These are phyloP conservation scores for Xylaria nigripes DNA, from an alignment of 495 filamentous ascomycete species.

Conservation along the genomic window DNA sequence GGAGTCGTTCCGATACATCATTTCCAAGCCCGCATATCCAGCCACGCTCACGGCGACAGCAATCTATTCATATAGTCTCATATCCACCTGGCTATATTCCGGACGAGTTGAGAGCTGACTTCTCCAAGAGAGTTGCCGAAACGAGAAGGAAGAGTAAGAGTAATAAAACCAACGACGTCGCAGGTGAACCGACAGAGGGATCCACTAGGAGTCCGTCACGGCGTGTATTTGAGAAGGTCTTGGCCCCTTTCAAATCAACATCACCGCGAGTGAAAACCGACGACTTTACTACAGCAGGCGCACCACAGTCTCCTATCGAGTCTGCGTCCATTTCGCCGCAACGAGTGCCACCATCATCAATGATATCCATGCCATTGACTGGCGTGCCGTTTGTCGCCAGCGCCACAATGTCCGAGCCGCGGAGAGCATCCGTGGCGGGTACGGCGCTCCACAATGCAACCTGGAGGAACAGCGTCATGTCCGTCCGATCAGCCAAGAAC, in stretches of 20 bases:
- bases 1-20: conserved; percentile 21
- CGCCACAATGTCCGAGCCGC: conserved; percentile 21
- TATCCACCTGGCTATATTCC: conserved; percentile 45
- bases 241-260: conserved; percentile 30
- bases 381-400: conserved; percentile 18
- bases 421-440: conserved; percentile 15
- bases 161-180: conserved; percentile 18
- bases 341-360: conserved; percentile 13
- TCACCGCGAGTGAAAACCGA: conserved; percentile 14
- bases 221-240: conserved; percentile 33
- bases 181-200: conserved; percentile 17
- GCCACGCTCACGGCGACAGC: conserved; percentile 43
- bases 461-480: conserved; percentile 39
- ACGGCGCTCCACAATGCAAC: conserved; percentile 19
- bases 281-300: conserved; percentile 1
- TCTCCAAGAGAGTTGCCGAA: conserved; percentile 14
- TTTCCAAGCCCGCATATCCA: conserved; percentile 43
- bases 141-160: conserved; percentile 26
- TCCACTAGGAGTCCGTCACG: conserved; percentile 16
- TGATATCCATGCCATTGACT: conserved; percentile 20
- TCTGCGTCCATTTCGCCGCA: conserved; percentile 1
- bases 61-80: conserved; percentile 49
- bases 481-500: conserved; percentile 37
- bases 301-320: conserved; percentile 7
- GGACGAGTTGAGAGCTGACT: conserved; percentile 37